phyloP scores from a whole-genome alignment of 345 rosid genomes.

The Corchorus capsularis region DNA sequence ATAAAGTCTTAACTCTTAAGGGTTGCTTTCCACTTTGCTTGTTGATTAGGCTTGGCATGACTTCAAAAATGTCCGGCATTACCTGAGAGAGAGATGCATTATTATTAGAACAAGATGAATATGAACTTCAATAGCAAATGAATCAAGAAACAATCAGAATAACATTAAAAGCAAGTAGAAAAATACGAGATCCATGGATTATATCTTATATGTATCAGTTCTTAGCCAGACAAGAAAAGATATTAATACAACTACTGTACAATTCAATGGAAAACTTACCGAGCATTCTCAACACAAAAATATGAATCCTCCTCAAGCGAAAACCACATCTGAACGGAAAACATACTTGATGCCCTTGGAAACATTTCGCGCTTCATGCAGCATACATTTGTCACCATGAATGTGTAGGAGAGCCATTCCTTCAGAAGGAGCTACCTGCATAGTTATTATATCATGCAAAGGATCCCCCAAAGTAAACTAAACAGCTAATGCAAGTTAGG shows the following conservation, averaged over 20 bases:
- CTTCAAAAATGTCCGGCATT: background rate
- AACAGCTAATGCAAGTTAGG: background rate
- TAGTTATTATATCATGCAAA: constrained; percentile 7
- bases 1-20: background rate
- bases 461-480: background rate
- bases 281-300: background rate
- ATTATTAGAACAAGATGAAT: background rate
- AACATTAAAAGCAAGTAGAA: background rate
- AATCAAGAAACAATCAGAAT: background rate
- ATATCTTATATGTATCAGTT: background rate
- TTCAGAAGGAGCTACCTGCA: constrained; percentile 82
- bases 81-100: background rate
- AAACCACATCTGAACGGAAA: constrained; percentile 87
- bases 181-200: background rate
- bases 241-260: background rate
- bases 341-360: constrained; percentile 82
- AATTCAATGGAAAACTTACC: background rate
- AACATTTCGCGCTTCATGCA: constrained; percentile 87
- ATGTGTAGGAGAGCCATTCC: constrained; percentile 94
- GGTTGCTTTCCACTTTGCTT: background rate
- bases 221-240: background rate
- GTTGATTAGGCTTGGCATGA: no score
- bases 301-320: constrained; percentile 53
- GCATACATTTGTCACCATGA: constrained; percentile 90
- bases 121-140: background rate